Evolutionary conservation across 2,329 filamentous ascomycete genomes (phyloP).

Genomic region (Monilinia fructigena): DNA sequence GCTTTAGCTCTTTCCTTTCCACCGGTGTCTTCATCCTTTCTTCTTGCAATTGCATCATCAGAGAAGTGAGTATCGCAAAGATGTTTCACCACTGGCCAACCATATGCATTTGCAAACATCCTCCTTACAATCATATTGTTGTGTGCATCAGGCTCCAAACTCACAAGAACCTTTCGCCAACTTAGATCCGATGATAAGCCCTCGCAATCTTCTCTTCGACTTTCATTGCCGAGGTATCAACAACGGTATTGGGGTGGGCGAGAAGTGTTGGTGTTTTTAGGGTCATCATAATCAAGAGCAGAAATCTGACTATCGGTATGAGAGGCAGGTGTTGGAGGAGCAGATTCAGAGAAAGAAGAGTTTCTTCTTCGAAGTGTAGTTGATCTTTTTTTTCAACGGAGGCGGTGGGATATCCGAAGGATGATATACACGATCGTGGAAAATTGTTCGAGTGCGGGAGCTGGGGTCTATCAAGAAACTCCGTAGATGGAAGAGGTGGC

Average conservation of each 20-base stretch:
- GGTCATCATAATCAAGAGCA: conserved; percentile 54
- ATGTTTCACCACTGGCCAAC: conserved; percentile 96
- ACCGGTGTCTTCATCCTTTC: conserved; percentile 65
- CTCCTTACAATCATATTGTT: conserved; percentile 97
- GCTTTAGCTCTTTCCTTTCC: conserved; percentile 68
- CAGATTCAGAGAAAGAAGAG: conserved; percentile 22
- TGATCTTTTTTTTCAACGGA: conserved; percentile 58
- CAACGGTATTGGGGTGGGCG: conserved; percentile 47
- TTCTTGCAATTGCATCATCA: conserved; percentile 64
- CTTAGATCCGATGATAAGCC: conserved; percentile 89
- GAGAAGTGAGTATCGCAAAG: conserved; percentile 92
- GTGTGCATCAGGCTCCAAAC: conserved; percentile 93
- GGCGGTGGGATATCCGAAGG: conserved; percentile 88
- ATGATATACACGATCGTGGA: conserved; percentile 94
- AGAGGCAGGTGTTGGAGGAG: conserved; percentile 31
- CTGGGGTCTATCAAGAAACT: conserved; percentile 84
- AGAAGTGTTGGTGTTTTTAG: conserved; percentile 47
- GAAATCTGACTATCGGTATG: conserved; percentile 48
- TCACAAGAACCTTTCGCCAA: conserved; percentile 96
- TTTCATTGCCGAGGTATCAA: conserved; percentile 70
- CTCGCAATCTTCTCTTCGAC: conserved; percentile 98
- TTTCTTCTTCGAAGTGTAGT: conserved; percentile 30
- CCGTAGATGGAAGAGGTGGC: conserved; percentile 76
- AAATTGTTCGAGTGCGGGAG: conserved; percentile 82
- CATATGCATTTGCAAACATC: conserved; percentile 96